phyloP scores from a whole-genome alignment of 345 rosid genomes.

The Bretschneidera sinensis region DNA sequence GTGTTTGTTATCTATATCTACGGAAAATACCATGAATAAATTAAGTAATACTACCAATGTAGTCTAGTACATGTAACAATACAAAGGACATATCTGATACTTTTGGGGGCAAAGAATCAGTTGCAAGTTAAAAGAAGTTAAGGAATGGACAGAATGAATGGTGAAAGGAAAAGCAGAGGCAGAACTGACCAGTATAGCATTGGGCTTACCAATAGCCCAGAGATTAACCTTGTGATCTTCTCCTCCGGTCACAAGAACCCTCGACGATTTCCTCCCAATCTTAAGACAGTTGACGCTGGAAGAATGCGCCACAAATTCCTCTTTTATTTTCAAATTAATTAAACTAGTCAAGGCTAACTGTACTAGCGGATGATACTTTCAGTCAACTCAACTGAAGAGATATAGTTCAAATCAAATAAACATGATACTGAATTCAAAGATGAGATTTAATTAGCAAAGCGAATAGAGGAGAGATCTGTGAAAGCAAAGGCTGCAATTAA shows the following conservation, averaged over 20 bases:
- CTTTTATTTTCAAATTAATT: conserved; percentile 32
- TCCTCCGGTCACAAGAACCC: conserved; percentile 95
- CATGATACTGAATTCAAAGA: conserved; percentile 12
- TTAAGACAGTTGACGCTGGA: conserved; percentile 86
- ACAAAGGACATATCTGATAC: neutral
- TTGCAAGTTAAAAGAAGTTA: no score
- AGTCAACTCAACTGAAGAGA: conserved; percentile 13
- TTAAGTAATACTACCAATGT: neutral
- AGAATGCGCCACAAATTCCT: conserved; percentile 99
- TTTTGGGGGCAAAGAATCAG: neutral
- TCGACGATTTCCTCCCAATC: conserved; percentile 94
- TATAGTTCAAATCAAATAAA: neutral
- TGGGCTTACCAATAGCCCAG: conserved; percentile 99
- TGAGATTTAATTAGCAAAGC: neutral
- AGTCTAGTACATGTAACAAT: neutral
- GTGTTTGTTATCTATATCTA: neutral
- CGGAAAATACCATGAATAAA: neutral
- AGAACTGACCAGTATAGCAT: conserved; percentile 91
- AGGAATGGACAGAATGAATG: neutral
- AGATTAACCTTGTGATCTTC: conserved; percentile 98
- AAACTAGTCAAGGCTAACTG: conserved; percentile 43
- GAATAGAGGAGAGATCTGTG: conserved; percentile 22
- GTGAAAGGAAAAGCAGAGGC: conserved; percentile 13
- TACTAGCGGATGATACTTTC: neutral
- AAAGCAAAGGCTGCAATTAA: neutral